Evolutionary conservation across 2,329 filamentous ascomycete genomes (phyloP), one percentile per base, ranked within the genome.

Genomic region (Herpotrichia juniperi): DNA sequence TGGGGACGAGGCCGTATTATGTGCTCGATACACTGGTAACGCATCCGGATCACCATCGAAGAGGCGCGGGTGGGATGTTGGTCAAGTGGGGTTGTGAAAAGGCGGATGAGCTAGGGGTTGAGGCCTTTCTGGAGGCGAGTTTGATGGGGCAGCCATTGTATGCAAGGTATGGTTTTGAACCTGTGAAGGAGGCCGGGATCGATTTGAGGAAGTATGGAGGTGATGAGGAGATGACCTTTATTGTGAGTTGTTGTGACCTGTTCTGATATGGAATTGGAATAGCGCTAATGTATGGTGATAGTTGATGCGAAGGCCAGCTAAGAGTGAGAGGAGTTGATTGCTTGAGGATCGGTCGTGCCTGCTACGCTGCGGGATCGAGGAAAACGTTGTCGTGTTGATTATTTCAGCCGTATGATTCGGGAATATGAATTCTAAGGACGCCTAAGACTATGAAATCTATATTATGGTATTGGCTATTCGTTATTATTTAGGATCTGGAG

Each of bases 101-200:
- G 32, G 71, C 70, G 16, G 70, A 74, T 46, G 59, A 68, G 47
- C 56, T 44, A 8, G 66, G 65, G 2, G 58, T 72, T 9, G 65
- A 70, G 28, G 54, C 57, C 0, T 74, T 69, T 59, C 42, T 74
- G 16, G 69, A 73, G 48, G 66, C 70, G 12, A 71, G 62, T 47
- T 56, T 53, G 3, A 69, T 72, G 62, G 71, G 69, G 2, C 60
- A 55, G 44, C 66, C 66, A 3, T 54, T 74, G 54, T 74, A 74
- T 59, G 59, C 61, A 43, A 56, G 62, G 24, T 63, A 59, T 59
- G 70, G 69, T 0, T 74, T 72, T 39, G 54, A 62, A 47, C 31
- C 43, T n/a, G 58, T 68, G 1, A 64, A 55, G 46, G 53, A 59
- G 16, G 51, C 71, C 16, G 51, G 50, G n/a, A 28, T 74, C 42